phyloP scores from a whole-genome alignment of 2,329 filamentous ascomycete species.

The Fusarium haematococcum region DNA sequence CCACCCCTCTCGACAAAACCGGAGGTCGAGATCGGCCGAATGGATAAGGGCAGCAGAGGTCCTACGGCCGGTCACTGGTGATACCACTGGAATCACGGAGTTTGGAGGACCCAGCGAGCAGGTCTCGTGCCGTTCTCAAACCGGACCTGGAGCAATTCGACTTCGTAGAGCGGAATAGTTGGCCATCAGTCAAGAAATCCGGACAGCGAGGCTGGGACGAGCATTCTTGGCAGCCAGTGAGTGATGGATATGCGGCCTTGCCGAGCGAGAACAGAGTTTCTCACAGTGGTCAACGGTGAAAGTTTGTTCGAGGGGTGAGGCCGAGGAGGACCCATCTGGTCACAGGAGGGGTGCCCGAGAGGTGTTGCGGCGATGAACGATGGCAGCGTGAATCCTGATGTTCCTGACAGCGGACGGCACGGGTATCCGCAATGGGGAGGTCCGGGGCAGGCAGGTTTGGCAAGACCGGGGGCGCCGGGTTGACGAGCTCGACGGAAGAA shows the following conservation, averaged over 20 bases:
- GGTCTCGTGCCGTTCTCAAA: not conserved
- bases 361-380: not conserved
- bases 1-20: slow-evolving; percentile 1
- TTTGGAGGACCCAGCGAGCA: not conserved
- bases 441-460: slow-evolving; percentile 4
- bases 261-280: slow-evolving; percentile 20
- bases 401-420: not conserved
- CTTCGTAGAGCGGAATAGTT: not conserved
- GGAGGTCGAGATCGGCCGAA: slow-evolving; percentile 32
- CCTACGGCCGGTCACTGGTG: slow-evolving; percentile 9
- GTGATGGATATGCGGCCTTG: slow-evolving; percentile 4
- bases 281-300: slow-evolving; percentile 31
- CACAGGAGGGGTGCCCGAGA: slow-evolving; percentile 9
- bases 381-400: not conserved
- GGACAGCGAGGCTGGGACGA: not conserved
- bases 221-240: not conserved
- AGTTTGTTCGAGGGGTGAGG: slow-evolving; percentile 22
- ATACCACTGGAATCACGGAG: slow-evolving; percentile 1
- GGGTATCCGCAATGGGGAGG: slow-evolving; percentile 10
- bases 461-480: slow-evolving; percentile 12
- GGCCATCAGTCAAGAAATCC: not conserved
- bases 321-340: not conserved
- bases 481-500: slow-evolving; percentile 33
- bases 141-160: not conserved
- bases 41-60: slow-evolving; percentile 14